Base-by-base conservation (phyloP, 805 yeast species). In the Lipomyces yamanashiensis region DNA sequence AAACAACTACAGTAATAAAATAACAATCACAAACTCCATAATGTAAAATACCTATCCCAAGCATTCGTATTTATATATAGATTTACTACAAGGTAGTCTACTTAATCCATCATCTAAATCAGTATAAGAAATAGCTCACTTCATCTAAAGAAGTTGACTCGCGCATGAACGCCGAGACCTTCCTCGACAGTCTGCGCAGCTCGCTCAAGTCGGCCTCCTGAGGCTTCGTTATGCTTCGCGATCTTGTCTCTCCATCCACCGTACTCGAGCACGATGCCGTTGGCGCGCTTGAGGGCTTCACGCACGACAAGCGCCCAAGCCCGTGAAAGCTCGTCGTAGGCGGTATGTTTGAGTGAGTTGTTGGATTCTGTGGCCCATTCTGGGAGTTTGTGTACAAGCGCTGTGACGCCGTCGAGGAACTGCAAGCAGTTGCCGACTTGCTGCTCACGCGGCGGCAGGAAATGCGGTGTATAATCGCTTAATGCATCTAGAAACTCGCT, bases 391-490 rank as follows among this genome's bases (percentile, higher is more conserved):
- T 84, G 86, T 59, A 90, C 79, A 58, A 87, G 76, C 52, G 77
- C 75, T 1, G 90, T 83, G 54, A 90, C 83, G 59, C 80, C 81
- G 72, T 86, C 85, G 56, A 90, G 79, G 71, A 88, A 89, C 54
- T 79, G 81, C 53, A 91, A 78, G 1, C 90, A 81, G 54, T 79
- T 79, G 33, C 81, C 73, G 17, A 84, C 76, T 70, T 84, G 84
- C 28, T 78, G 66, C 71, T 87, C 90, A 57, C 83, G 80, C 1
- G 93, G 93, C 21, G 95, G 92, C 64, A 90, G 77, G 70, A 87
- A 87, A 70, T 83, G 84, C 62, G 87, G 78, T 5, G 89, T 86
- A 73, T 87, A 90, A 74, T 90, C 97, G 17, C 89, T 84, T 59
- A 91, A 77, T 23, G 90, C 85, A 66, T 81, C 80, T 64, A 89